These are phyloP conservation scores for Geotrichum histeridarum DNA, from an alignment of 1,139 yeast genomes.

Conservation along the genomic window DNA sequence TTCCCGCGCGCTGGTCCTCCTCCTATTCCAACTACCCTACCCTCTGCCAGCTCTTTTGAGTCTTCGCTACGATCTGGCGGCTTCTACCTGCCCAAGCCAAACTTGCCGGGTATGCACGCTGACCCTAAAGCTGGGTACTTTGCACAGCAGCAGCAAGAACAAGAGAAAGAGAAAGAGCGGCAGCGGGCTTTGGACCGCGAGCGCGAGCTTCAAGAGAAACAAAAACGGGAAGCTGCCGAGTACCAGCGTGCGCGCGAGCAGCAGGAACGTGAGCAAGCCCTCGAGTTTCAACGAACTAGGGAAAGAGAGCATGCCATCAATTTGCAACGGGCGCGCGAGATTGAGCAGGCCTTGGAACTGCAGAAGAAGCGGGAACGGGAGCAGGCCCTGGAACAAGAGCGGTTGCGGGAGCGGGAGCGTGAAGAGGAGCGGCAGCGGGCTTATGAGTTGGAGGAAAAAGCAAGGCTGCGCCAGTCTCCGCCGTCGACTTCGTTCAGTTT, in stretches of 20 bases:
- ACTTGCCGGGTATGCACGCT: conserved; percentile 1
- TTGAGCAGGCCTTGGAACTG: background rate
- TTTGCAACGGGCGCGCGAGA: background rate
- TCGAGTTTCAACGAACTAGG: background rate
- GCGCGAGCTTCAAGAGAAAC: background rate
- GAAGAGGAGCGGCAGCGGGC: conserved; percentile 1
- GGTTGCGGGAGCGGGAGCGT: background rate
- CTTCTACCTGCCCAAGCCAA: conserved; percentile 13
- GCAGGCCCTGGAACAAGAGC: background rate
- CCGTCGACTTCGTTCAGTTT: background rate
- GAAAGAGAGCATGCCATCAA: background rate
- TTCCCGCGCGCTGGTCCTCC: background rate
- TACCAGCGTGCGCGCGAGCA: background rate
- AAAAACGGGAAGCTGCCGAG: background rate
- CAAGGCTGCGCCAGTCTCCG: background rate
- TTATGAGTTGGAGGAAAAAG: background rate
- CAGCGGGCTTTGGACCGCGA: background rate
- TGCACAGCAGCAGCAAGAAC: conserved; percentile 1
- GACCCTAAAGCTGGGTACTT: background rate
- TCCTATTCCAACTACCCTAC: background rate
- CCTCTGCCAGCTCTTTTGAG: conserved; percentile 10
- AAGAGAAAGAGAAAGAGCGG: background rate
- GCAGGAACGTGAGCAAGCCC: background rate
- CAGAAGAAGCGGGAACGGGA: background rate
- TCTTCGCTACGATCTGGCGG: background rate